Percentiles rank a stretch among this genome's conserved stretches.
phyloP scores from a whole-genome alignment of 164 flowering plant species.

The Aristolochia californica region DNA sequence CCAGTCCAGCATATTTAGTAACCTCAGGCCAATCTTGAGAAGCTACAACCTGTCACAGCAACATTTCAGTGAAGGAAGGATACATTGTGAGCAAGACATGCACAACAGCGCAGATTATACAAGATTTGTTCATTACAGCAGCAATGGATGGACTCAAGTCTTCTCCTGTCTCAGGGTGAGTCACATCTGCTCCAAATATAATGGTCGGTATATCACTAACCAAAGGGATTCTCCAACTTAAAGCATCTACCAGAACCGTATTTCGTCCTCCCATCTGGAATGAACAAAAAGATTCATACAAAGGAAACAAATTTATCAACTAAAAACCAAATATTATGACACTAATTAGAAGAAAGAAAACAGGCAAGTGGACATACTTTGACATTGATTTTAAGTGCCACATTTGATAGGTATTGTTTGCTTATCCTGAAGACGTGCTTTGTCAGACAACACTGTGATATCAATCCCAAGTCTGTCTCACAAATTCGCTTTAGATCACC shows the following conservation, averaged over 20 bases:
- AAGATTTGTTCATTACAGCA: slow-evolving; percentile 25
- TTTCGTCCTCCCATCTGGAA: slow-evolving; percentile 49
- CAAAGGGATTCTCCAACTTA: slow-evolving; percentile 37
- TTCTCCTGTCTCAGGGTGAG: slow-evolving; percentile 47
- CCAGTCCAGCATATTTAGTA: slow-evolving; percentile 52
- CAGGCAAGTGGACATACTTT: slow-evolving; percentile 23
- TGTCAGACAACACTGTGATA: slow-evolving; percentile 47
- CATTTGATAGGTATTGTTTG: slow-evolving; percentile 41
- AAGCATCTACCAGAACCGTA: slow-evolving; percentile 45
- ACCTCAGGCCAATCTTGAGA: slow-evolving; percentile 65
- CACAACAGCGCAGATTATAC: not conserved
- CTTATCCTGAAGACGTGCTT: slow-evolving; percentile 30
- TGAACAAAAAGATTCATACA: not conserved
- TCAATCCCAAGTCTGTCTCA: slow-evolving; percentile 45
- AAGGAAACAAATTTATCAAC: not conserved
- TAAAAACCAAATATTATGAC: not conserved
- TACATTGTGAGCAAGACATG: not conserved
- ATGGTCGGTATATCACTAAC: slow-evolving; percentile 50
- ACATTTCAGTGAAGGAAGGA: not conserved
- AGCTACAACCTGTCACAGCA: slow-evolving; percentile 38
- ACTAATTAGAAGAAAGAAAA: not conserved
- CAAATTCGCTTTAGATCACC: slow-evolving; percentile 49
- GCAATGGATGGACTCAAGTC: slow-evolving; percentile 54
- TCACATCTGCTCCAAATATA: slow-evolving; percentile 59
- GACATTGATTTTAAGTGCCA: slow-evolving; percentile 48